These are phyloP conservation scores for Metschnikowia aberdeeniae DNA, from an alignment of 805 yeast species.

Conservation along the genomic window DNA sequence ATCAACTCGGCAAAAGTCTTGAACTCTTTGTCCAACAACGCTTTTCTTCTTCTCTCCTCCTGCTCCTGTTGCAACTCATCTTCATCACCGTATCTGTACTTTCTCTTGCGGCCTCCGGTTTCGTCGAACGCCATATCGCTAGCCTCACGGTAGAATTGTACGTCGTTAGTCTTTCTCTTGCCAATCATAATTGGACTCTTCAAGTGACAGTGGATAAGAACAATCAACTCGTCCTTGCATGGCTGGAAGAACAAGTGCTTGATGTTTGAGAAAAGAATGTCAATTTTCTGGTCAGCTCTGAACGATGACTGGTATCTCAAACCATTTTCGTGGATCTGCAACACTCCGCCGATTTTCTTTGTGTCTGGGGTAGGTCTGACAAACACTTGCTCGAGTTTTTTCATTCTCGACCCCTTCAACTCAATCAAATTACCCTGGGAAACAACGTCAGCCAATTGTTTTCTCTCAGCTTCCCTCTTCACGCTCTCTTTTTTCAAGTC, in stretches of 20 bases:
- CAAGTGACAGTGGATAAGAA: slow-evolving; percentile 86
- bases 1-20: slow-evolving; percentile 84
- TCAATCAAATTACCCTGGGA: slow-evolving; percentile 86
- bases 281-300: slow-evolving; percentile 81
- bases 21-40: slow-evolving; percentile 87
- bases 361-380: slow-evolving; percentile 96
- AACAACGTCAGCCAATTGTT: slow-evolving; percentile 90
- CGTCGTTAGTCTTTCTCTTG: slow-evolving; percentile 90
- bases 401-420: slow-evolving; percentile 76
- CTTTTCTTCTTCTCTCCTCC: slow-evolving; percentile 92
- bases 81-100: slow-evolving; percentile 91
- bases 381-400: slow-evolving; percentile 81
- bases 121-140: slow-evolving; percentile 95
- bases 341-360: slow-evolving; percentile 87
- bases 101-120: slow-evolving; percentile 89
- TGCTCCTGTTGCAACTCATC: slow-evolving; percentile 98
- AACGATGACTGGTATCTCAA: slow-evolving; percentile 85
- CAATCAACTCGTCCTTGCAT: slow-evolving; percentile 89
- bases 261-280: slow-evolving; percentile 83
- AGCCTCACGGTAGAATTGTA: slow-evolving; percentile 95
- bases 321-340: slow-evolving; percentile 94
- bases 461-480: slow-evolving; percentile 85
- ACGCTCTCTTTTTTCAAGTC: slow-evolving; percentile 90
- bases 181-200: slow-evolving; percentile 93
- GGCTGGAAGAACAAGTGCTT: slow-evolving; percentile 95